A percentile compares a stretch with the other conserved stretches of the same genome.
Conservation (phyloP, 2,329 filamentous ascomycete species). For the Aspergillus viridinutans region DNA sequence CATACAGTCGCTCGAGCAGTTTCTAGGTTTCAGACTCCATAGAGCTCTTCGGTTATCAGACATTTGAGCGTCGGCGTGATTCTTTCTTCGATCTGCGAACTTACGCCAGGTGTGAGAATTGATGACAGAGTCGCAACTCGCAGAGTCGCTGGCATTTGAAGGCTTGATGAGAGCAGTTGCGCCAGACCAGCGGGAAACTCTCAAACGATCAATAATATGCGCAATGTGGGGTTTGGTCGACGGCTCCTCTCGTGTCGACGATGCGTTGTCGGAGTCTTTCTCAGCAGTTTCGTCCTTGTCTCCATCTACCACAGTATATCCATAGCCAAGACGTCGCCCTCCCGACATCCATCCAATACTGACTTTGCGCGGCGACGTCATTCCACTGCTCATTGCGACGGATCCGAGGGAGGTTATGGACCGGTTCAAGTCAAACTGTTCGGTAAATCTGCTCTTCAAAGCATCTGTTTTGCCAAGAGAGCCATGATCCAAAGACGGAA, state of each 20-base stretch:
- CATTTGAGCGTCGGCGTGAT: neutral
- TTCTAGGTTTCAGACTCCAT: slow-evolving; percentile 15
- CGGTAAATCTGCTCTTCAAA: slow-evolving; percentile 30
- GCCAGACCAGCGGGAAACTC: slow-evolving; percentile 10
- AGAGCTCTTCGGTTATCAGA: slow-evolving; percentile 4
- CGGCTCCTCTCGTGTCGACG: slow-evolving; percentile 5
- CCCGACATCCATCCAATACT: slow-evolving; percentile 42
- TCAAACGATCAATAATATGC: slow-evolving; percentile 9
- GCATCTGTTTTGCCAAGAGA: slow-evolving; percentile 1
- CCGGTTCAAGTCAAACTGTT: slow-evolving; percentile 23
- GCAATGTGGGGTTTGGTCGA: slow-evolving; percentile 6
- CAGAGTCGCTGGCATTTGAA: slow-evolving; percentile 8
- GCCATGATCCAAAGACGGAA: slow-evolving; percentile 1
- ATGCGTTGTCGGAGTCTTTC: neutral
- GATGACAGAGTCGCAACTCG: slow-evolving; percentile 7
- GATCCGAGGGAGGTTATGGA: slow-evolving; percentile 4
- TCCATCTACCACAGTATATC: slow-evolving; percentile 32
- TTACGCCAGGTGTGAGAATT: slow-evolving; percentile 18
- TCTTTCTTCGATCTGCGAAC: slow-evolving; percentile 10
- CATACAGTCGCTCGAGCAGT: slow-evolving; percentile 5
- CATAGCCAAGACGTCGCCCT: slow-evolving; percentile 38
- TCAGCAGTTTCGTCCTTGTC: slow-evolving; percentile 6
- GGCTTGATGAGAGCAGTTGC: slow-evolving; percentile 6
- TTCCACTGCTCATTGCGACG: slow-evolving; percentile 1
- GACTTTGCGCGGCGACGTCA: slow-evolving; percentile 26